These are phyloP conservation scores for Ophiostoma sp. DNA, from an alignment of 2,329 filamentous ascomycete species.

Conservation along the genomic window DNA sequence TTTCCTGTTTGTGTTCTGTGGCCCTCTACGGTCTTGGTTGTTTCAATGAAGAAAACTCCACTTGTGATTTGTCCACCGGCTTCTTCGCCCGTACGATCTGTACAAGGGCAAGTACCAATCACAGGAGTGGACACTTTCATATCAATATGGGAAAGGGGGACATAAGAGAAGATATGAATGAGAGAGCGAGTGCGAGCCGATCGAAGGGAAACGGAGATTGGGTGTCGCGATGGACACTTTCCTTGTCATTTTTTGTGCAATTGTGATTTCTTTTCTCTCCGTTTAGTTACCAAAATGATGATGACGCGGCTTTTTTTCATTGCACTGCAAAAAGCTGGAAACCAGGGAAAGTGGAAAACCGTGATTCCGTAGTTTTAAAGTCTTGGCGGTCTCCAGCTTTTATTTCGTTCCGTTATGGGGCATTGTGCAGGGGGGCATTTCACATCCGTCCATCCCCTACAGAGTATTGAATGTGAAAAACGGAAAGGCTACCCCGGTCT, in stretches of 20 bases:
- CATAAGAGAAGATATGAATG: neutral
- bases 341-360: neutral
- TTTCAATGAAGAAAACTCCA: neutral
- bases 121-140: neutral
- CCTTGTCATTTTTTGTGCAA: too few relatives aligned
- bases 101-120: neutral
- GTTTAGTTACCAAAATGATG: neutral
- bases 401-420: neutral
- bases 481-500: neutral
- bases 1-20: neutral
- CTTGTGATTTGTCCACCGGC: neutral
- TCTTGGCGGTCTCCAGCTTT: conserved; percentile 10
- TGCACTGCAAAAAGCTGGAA: neutral
- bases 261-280: neutral
- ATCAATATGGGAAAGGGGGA: neutral
- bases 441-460: neutral
- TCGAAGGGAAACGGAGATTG: neutral
- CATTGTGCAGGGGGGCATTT: neutral
- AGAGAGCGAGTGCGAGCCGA: neutral
- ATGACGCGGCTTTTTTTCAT: neutral
- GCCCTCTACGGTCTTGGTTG: neutral
- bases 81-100: neutral
- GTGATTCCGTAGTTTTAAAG: neutral
- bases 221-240: neutral
- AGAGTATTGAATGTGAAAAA: neutral